These are phyloP conservation scores for Fusarium gaditjirri DNA, from an alignment of 2,329 filamentous ascomycete species.

Conservation along the genomic window DNA sequence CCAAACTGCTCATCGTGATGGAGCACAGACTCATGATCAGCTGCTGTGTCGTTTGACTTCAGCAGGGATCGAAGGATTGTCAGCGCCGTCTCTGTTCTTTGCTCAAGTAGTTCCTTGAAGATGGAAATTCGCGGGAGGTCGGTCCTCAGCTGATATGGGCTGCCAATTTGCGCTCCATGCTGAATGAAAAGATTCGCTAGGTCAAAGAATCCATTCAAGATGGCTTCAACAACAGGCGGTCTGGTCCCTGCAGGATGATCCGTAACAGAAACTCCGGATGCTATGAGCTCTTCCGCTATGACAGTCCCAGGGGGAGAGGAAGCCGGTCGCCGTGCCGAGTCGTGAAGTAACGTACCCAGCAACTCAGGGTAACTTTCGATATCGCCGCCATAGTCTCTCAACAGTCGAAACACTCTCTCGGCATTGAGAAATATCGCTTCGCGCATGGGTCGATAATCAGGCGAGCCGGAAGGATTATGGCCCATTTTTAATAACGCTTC, in stretches of 20 bases:
- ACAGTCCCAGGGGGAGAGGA: not conserved
- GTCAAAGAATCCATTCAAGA: not conserved
- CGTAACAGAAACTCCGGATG: fast-evolving
- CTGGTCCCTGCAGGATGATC: not conserved
- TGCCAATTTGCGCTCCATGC: not conserved
- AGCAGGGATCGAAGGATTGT: not conserved
- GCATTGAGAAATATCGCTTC: not conserved
- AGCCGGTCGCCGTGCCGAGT: not conserved
- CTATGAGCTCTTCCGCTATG: not conserved
- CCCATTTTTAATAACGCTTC: not conserved
- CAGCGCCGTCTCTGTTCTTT: not conserved
- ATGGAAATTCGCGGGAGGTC: not conserved
- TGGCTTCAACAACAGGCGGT: not conserved
- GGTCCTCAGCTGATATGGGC: fast-evolving
- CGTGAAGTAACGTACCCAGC: not conserved
- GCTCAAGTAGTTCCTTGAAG: not conserved
- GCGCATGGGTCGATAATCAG: not conserved
- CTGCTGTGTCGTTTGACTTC: fast-evolving
- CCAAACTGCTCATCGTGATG: not conserved
- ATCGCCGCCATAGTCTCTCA: not conserved
- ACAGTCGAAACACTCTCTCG: not conserved
- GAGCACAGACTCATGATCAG: fast-evolving
- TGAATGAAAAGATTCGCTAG: not conserved
- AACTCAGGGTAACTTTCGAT: not conserved
- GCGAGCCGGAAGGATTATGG: not conserved